Conservation (phyloP, 2,329 filamentous ascomycete genomes). For the Pseudogymnoascus sp. region DNA sequence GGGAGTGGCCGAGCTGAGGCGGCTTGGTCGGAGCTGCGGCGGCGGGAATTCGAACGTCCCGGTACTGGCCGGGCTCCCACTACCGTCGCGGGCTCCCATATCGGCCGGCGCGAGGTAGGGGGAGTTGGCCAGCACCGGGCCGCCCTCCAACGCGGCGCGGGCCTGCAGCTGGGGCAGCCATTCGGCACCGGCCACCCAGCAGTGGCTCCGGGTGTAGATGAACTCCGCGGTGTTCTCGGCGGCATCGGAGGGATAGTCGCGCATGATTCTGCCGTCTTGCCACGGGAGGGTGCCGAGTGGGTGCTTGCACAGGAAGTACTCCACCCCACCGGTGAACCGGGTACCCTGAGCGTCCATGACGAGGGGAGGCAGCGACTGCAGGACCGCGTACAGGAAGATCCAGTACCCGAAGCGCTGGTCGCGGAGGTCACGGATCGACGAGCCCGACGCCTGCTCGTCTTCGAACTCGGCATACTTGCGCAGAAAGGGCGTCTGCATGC, state of each 20-base stretch:
- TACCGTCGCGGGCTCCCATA: not conserved
- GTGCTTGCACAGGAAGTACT: slow-evolving; percentile 74
- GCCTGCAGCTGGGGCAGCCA: slow-evolving; percentile 35
- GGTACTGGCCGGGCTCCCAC: not conserved
- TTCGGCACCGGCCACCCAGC: slow-evolving; percentile 55
- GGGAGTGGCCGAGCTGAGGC: not conserved
- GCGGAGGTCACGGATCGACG: slow-evolving; percentile 55
- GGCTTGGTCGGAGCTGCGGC: not conserved
- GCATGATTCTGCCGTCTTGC: slow-evolving; percentile 56
- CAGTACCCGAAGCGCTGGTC: slow-evolving; percentile 70
- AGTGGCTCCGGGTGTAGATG: slow-evolving; percentile 60
- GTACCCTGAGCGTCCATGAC: slow-evolving; percentile 67
- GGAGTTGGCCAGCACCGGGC: not conserved
- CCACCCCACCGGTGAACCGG: slow-evolving; percentile 60
- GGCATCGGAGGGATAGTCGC: slow-evolving; percentile 52
- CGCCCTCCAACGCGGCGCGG: not conserved
- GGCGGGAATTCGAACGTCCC: not conserved
- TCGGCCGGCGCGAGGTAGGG: not conserved
- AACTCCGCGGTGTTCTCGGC: slow-evolving; percentile 56
- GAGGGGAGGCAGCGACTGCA: slow-evolving; percentile 70
- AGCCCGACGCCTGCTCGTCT: slow-evolving; percentile 55
- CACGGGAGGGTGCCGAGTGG: slow-evolving; percentile 66
- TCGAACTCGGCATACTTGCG: slow-evolving; percentile 65
- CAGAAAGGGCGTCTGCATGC: slow-evolving; percentile 52
- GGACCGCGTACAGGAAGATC: slow-evolving; percentile 71